phyloP scores from a whole-genome alignment of 2,329 filamentous ascomycete genomes.

The Colletotrichum filicis region DNA sequence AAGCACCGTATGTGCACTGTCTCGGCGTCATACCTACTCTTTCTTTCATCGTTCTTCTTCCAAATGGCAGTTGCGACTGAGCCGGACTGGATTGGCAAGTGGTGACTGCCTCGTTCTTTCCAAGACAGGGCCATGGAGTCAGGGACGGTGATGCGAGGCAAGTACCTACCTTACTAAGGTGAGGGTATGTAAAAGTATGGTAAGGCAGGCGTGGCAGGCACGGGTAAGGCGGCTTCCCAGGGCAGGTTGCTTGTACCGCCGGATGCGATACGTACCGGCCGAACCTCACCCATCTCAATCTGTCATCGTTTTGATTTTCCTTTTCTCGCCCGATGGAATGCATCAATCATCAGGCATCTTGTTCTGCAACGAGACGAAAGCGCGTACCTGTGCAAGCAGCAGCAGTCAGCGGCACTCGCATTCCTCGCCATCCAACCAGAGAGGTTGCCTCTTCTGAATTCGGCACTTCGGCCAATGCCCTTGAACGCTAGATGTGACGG shows the following conservation, averaged over 20 bases:
- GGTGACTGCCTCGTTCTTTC: background rate
- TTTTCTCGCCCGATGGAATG: background rate
- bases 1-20: slow-evolving; percentile 24
- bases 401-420: slow-evolving; percentile 8
- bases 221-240: slow-evolving; percentile 1
- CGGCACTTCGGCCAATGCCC: slow-evolving; percentile 25
- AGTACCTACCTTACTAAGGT: too few relatives aligned
- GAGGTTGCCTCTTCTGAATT: slow-evolving; percentile 9
- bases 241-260: background rate
- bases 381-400: background rate
- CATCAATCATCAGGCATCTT: background rate
- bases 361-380: slow-evolving; percentile 9
- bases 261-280: background rate
- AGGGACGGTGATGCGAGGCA: background rate
- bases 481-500: slow-evolving; percentile 10
- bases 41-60: background rate
- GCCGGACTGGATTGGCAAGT: background rate
- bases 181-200: background rate
- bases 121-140: background rate
- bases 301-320: background rate
- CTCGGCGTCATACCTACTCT: slow-evolving; percentile 15
- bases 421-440: slow-evolving; percentile 23
- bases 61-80: background rate
- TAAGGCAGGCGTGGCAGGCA: background rate
- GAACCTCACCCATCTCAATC: background rate